Evolutionary conservation across 139 green algal genomes (phyloP).

Genomic region (Tetraselmis chui): DNA sequence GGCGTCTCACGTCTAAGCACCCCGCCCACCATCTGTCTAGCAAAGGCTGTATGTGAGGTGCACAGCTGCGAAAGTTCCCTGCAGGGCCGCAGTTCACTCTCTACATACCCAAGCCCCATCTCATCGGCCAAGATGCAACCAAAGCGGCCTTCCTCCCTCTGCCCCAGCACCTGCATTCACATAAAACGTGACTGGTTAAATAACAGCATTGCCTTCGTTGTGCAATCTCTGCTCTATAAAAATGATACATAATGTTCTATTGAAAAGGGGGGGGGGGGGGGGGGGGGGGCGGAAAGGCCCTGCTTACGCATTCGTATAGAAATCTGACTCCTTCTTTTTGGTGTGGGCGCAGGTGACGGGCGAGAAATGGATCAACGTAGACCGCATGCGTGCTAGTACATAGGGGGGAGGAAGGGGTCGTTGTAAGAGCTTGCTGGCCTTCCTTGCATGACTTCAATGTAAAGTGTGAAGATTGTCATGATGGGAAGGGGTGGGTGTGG

Average conservation of each 20-base stretch:
- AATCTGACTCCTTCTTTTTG: constrained; percentile 67
- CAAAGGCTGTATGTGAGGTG: background rate
- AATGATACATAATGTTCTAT: background rate
- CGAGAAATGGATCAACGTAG: background rate
- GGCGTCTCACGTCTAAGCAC: background rate
- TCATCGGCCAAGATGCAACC: constrained; percentile 76
- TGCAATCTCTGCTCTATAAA: background rate
- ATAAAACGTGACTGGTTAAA: background rate
- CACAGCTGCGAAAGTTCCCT: background rate
- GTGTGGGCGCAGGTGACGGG: background rate
- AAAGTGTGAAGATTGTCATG: background rate
- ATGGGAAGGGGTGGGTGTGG: background rate
- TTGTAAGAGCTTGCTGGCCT: background rate
- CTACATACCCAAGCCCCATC: constrained; percentile 56
- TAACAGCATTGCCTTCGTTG: background rate
- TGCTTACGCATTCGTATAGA: constrained; percentile 58
- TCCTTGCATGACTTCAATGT: background rate
- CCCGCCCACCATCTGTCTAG: background rate
- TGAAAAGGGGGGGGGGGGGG: background rate
- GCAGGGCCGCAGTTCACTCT: background rate
- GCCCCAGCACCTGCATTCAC: constrained; percentile 8
- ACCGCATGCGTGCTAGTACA: background rate
- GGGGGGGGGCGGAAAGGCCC: background rate
- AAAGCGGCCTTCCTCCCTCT: background rate
- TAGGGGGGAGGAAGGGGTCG: background rate